Base-by-base conservation (phyloP, 2,329 filamentous ascomycete genomes). In the Neonectria punicea region DNA sequence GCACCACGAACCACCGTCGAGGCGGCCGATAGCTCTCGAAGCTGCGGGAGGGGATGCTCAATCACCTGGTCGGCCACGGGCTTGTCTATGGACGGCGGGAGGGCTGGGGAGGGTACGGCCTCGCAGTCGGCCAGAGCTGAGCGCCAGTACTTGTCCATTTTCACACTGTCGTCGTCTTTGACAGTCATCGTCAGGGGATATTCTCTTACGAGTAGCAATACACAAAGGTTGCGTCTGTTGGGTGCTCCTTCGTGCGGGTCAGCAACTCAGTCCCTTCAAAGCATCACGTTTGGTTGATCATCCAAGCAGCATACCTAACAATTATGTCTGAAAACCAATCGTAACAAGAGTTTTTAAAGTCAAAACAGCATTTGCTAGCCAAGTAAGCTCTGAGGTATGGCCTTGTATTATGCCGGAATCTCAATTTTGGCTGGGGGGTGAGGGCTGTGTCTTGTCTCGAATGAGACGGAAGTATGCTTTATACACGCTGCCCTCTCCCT, bases 141-240 rank as follows among this genome's bases (percentile, higher is more conserved):
- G 11, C 20, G 25, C 67, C 67, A 69, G 44, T 61, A 69, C 3
- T 28, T 34, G 1, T 46, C 36, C 13, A 39, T 53, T 0, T 16
- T 13, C 14, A 16, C 20, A 4, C 43, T 22, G 9, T 47, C 43
- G 36, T 50, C 34, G 2, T 41, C 10, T 3, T 55, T 53, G 13
- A 60, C 34, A 39, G 14, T 6, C 39, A 43, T 43, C n/a, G n/a
- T 43, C 39, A 43, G n/a, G n/a, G 39, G 39, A 10, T 43, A 20
- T 43, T 43, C n/a, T 43, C 5, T 18, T 18, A 20, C n/a, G 39
- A 43, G 39, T 20, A 20, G 25, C 6, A 25, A 25, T 25, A 25
- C 5, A 20, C n/a, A 11, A 16, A 6, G 39, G 39, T 43, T 20
- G 3, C 10, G 39, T 43, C n/a, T 43, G 39, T 43, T 20, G 36